phyloP scores from a whole-genome alignment of 805 yeast genomes.

The Starmerella stigmatis region DNA sequence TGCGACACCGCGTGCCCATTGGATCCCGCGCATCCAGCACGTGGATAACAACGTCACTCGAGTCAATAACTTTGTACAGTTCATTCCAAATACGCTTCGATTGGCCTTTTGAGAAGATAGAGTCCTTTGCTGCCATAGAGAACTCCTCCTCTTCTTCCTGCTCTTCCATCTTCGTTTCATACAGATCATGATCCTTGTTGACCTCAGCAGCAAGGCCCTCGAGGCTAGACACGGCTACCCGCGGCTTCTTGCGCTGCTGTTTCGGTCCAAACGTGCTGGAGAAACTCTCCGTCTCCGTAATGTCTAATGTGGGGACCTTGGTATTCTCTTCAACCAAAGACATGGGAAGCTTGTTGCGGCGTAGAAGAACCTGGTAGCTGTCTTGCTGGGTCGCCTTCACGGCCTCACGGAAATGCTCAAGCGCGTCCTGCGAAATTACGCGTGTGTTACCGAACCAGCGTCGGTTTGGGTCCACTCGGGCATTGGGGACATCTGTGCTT shows the following conservation, averaged over 20 bases:
- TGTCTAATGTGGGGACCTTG: slow-evolving; percentile 66
- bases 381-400: slow-evolving; percentile 77
- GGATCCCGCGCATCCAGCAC: slow-evolving; percentile 98
- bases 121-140: slow-evolving; percentile 86
- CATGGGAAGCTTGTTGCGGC: slow-evolving; percentile 91
- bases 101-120: slow-evolving; percentile 93
- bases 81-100: slow-evolving; percentile 98
- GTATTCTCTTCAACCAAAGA: slow-evolving; percentile 75
- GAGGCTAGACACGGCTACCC: slow-evolving; percentile 63
- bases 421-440: slow-evolving; percentile 93
- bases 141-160: slow-evolving; percentile 53
- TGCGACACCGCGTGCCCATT: slow-evolving; percentile 83
- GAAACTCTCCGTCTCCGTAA: slow-evolving; percentile 81
- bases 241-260: slow-evolving; percentile 84
- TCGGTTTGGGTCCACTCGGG: slow-evolving; percentile 91
- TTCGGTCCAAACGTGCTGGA: slow-evolving; percentile 85
- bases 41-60: slow-evolving; percentile 93
- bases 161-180: slow-evolving; percentile 58
- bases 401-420: slow-evolving; percentile 87
- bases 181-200: slow-evolving; percentile 46
- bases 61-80: slow-evolving; percentile 89
- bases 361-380: slow-evolving; percentile 72
- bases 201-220: slow-evolving; percentile 64
- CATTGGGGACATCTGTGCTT: slow-evolving; percentile 75
- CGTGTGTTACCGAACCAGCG: slow-evolving; percentile 97